Conservation (phyloP, 2,329 filamentous ascomycete genomes). For the Trichophyton simii region DNA sequence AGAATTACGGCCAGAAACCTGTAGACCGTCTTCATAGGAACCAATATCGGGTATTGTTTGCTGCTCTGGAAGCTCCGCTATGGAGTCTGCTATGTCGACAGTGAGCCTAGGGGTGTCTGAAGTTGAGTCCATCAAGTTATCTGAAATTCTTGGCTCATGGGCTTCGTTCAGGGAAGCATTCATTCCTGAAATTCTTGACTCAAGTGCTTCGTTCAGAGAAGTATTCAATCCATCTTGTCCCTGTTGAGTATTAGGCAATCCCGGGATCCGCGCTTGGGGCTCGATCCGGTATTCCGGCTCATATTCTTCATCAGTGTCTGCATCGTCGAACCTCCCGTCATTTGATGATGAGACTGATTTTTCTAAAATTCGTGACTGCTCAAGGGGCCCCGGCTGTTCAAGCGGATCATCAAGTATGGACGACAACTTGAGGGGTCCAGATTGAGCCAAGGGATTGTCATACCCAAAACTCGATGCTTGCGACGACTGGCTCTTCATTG, state of each 20-base stretch:
- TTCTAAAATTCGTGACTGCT: slow-evolving; percentile 16
- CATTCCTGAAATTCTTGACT: background rate
- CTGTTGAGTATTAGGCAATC: background rate
- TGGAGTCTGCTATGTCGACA: background rate
- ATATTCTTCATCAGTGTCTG: slow-evolving; percentile 27
- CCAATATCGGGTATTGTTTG: background rate
- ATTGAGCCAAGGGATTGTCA: background rate
- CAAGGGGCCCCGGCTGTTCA: background rate
- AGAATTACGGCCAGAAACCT: background rate
- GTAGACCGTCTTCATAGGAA: background rate
- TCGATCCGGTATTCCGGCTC: background rate
- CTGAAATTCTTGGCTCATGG: background rate
- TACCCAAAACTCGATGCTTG: slow-evolving; percentile 1
- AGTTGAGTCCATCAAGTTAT: background rate
- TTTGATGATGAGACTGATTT: slow-evolving; percentile 22
- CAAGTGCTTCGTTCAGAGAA: background rate
- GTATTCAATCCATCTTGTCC: background rate
- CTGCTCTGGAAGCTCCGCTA: background rate
- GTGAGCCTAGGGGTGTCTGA: background rate
- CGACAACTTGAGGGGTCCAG: background rate
- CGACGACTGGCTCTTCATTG: slow-evolving; percentile 8
- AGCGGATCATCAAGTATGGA: slow-evolving; percentile 3
- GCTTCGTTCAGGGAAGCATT: background rate
- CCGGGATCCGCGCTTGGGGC: background rate
- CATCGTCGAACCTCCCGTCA: slow-evolving; percentile 33